Evolutionary conservation across 345 rosid species (phyloP), one percentile per base, ranked within the genome.

Genomic region (Geranium brycei): DNA sequence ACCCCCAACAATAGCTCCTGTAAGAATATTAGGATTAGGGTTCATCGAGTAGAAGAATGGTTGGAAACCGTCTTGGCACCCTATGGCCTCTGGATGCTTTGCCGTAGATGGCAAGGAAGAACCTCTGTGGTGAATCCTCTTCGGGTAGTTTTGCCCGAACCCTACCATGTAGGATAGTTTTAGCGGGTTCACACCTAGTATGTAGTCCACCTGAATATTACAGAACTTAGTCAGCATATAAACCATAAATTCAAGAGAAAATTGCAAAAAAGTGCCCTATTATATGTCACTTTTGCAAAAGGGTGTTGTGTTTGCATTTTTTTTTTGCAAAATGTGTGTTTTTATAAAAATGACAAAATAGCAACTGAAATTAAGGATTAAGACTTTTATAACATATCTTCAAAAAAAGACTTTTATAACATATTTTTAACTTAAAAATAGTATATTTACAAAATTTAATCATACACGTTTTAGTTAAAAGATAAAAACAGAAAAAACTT

Each of bases 101-200:
- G 76, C 78, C 6, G 85, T 73, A 14, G 89, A 85, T 59, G 99
- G 99, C 59, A 85, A 62, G 0, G 99, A 95, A 13, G 97, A 85
- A 13, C 96, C 99, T 72, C 99, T 81, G 80, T 95, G 99, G 79
- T 95, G 99, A 57, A 95, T 73, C 72, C 91, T 79, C 65, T 71
- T 83, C 15, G 99, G 96, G 73, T 78, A 95, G 68, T 79, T 73
- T 0, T 72, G 78, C 57, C 99, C 97, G 64, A 86, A 95, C 13
- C 95, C 99, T 35, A 95, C 97, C 97, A 95, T 95, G 73, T 91
- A 95, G n/a, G 97, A 95, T 86, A 88, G 84, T 67, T 78, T 79
- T 61, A 79, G 75, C 11, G 99, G 96, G 64, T 95, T 95, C 64
- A 86, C 91, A n/a, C 99, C 99, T 14, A 95, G 78, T 53, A 95